Evolutionary conservation across 768 basidiomycete genomes (phyloP).

Genomic region (Kwoniella sp.): DNA sequence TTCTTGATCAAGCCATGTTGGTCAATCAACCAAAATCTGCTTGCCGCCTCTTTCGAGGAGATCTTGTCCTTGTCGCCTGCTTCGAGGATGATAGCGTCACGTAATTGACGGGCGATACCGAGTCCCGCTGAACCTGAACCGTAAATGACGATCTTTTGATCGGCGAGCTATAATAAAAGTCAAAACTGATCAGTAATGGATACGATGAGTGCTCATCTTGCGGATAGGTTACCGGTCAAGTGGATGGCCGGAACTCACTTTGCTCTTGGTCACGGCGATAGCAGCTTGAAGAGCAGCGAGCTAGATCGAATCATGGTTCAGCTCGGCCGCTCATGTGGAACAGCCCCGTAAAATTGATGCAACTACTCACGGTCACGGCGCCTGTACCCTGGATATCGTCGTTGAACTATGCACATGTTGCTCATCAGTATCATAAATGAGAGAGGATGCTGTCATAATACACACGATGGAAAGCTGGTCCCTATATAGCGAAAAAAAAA

Average conservation of each 20-base stretch:
- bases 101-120: slow-evolving; percentile 68
- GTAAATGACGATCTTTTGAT: slow-evolving; percentile 76
- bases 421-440: neutral
- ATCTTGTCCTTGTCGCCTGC: slow-evolving; percentile 53
- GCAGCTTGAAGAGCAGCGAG: slow-evolving; percentile 54
- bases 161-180: slow-evolving; percentile 62
- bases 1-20: slow-evolving; percentile 65
- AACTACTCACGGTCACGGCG: slow-evolving; percentile 50
- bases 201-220: too few relatives aligned
- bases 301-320: slow-evolving; percentile 17
- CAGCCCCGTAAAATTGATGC: neutral
- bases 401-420: slow-evolving; percentile 60
- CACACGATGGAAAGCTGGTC: slow-evolving; percentile 38
- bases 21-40: slow-evolving; percentile 74
- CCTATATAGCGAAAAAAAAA: slow-evolving; percentile 3
- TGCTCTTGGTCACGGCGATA: slow-evolving; percentile 63
- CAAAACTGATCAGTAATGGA: too few relatives aligned
- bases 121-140: slow-evolving; percentile 75
- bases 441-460: neutral
- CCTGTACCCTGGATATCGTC: slow-evolving; percentile 68
- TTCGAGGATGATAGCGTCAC: slow-evolving; percentile 68
- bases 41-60: slow-evolving; percentile 64
- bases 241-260: slow-evolving; percentile 59
- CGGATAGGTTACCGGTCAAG: too few relatives aligned
- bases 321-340: too few relatives aligned